Evolutionary conservation across 129 eudicot species (phyloP), one percentile per base, ranked within the genome.

Genomic region (Logfia minima): DNA sequence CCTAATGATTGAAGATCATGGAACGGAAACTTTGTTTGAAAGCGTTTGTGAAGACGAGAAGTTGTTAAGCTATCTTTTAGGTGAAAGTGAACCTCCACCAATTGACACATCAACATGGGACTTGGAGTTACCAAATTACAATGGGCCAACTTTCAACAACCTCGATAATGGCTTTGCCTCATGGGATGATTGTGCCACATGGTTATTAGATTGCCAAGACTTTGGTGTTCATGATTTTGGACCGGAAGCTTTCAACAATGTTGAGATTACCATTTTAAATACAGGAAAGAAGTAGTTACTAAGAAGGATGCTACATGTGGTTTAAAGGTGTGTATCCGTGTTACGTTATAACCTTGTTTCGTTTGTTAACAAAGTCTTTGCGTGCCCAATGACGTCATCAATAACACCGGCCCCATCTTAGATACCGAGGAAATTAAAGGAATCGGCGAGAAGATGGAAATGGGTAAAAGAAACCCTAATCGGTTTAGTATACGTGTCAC

Each of bases 161-260:
- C 48, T 2, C 58, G 32, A 41, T 55, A 74, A 53, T 18, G 70
- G 60, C 10, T 66, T 80, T 41, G 78, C 89, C 4, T 75, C 82
- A 0, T 86, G 89, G 92, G 96, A 91, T 6, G 90, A 89, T 34
- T 77, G 87, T 56, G 80, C 85, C 4, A 62, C 77, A 16, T 87
- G 90, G 97, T 77, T 92, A 67, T 56, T 92, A 82, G 96, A 92
- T 66, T 89, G 95, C 70, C 92, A 87, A 55, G 97, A 91, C 79
- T 88, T 91, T 58, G 95, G 97, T 7, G 74, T 89, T 59, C 87
- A 87, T 43, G 97, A 91, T 80, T 91, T 91, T 66, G 97, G 94
- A 29, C 65, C 75, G 7, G 88, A 88, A 61, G 74, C 88, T 79
- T 85, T 88, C 58, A 70, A 78, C 45, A 86, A 90, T 6, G 41